phyloP scores from a whole-genome alignment of 2,329 filamentous ascomycete genomes.

The Mollisiaceae sp. region DNA sequence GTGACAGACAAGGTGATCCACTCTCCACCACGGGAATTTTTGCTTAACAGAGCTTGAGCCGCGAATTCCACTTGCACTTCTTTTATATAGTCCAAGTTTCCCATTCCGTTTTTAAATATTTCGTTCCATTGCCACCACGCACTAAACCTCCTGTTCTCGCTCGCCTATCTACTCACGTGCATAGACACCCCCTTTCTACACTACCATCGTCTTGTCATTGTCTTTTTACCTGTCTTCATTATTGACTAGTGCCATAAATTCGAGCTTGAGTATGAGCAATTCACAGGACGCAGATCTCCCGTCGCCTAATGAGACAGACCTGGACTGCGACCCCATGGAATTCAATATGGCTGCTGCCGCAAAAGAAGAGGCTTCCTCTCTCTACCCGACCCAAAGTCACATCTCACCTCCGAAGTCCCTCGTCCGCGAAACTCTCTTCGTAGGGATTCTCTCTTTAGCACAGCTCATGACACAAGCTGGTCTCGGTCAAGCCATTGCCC shows the following conservation, averaged over 20 bases:
- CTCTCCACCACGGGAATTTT: background rate
- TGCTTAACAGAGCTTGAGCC: background rate
- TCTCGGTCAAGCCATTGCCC: constrained; percentile 54
- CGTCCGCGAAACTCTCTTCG: constrained; percentile 46
- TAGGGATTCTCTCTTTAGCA: constrained; percentile 51
- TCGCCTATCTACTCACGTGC: constrained; percentile 1
- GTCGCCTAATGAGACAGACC: constrained; percentile 7
- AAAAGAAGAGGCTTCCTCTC: constrained; percentile 3
- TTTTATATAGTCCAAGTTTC: background rate
- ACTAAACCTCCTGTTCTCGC: background rate
- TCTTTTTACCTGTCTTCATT: background rate
- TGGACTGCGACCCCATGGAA: background rate
- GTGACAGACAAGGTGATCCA: background rate
- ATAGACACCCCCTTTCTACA: background rate
- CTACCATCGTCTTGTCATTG: too few relatives aligned
- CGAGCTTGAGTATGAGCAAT: background rate
- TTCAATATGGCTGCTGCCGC: background rate
- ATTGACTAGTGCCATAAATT: background rate
- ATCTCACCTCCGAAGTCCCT: constrained; percentile 25
- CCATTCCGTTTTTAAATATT: background rate
- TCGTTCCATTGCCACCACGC: background rate
- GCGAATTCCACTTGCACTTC: background rate
- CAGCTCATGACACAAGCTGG: constrained; percentile 55
- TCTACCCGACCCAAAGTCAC: constrained; percentile 21
- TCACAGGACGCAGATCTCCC: background rate